Evolutionary conservation across 352 stramenopile species (phyloP).

Genomic region (Aphanomyces euteiches): DNA sequence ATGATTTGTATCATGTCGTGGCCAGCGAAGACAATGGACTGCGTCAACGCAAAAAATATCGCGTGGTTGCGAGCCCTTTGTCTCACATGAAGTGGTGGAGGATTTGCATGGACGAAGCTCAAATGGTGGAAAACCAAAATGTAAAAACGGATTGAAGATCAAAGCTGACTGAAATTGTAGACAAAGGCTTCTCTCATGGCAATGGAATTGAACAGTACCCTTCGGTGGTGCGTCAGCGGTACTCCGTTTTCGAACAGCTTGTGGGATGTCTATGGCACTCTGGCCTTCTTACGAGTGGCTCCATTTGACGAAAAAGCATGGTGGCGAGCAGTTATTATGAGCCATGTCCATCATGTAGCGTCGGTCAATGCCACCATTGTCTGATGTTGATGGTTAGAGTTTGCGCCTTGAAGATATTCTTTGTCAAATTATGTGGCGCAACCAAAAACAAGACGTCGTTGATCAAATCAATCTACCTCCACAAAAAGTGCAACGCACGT

Average conservation of each 20-base stretch:
- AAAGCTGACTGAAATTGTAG: conserved; percentile 30
- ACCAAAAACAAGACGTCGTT: conserved; percentile 65
- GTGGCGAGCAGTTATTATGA: conserved; percentile 43
- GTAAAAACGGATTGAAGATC: conserved; percentile 25
- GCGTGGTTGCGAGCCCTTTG: conserved; percentile 82
- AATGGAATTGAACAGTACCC: conserved; percentile 50
- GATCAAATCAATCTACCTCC: conserved; percentile 57
- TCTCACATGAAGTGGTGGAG: conserved; percentile 84
- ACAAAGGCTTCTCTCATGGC: conserved; percentile 79
- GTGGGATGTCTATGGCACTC: conserved; percentile 80
- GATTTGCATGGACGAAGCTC: conserved; percentile 91
- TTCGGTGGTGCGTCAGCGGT: conserved; percentile 87
- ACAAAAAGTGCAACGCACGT: conserved; percentile 54
- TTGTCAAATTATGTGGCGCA: conserved; percentile 69
- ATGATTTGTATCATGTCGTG: conserved; percentile 76
- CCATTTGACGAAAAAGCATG: conserved; percentile 43
- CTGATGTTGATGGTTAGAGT: not conserved
- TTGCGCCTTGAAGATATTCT: conserved; percentile 18
- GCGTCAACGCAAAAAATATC: conserved; percentile 75
- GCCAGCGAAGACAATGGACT: conserved; percentile 34
- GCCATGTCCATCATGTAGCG: not conserved
- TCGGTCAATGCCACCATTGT: not conserved
- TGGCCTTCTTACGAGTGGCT: conserved; percentile 62
- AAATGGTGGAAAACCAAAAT: conserved; percentile 83
- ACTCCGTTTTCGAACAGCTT: conserved; percentile 84